A percentile compares a stretch with the other conserved stretches of the same genome.
Conservation (phyloP, 352 stramenopile species). For the Pythium diclinum region DNA sequence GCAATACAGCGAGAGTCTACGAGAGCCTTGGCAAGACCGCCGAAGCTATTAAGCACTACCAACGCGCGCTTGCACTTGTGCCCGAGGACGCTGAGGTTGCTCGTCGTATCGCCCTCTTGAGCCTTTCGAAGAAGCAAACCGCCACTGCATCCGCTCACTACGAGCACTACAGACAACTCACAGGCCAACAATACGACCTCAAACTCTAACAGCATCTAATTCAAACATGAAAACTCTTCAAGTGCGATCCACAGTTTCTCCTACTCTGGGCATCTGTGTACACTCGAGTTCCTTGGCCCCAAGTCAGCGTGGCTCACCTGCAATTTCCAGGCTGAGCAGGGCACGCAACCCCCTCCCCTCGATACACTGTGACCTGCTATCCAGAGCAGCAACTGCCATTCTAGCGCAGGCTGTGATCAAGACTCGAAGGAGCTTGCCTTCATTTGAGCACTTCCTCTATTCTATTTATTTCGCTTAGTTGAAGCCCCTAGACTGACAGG, state of each 20-base stretch:
- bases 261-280: not conserved
- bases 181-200: conserved; percentile 55
- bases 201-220: conserved; percentile 39
- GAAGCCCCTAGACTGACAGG: not conserved
- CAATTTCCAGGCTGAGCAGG: not conserved
- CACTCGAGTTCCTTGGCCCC: not conserved
- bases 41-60: conserved; percentile 48
- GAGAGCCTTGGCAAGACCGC: conserved; percentile 46
- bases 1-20: conserved; percentile 55
- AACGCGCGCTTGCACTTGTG: conserved; percentile 32
- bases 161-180: conserved; percentile 37
- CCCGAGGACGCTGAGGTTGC: conserved; percentile 41
- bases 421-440: not conserved
- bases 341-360: not conserved
- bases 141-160: conserved; percentile 40
- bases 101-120: conserved; percentile 44
- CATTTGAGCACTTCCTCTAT: not conserved
- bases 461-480: not conserved
- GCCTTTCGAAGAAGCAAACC: conserved; percentile 32
- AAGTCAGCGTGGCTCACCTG: not conserved
- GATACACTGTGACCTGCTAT: not conserved
- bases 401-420: not conserved
- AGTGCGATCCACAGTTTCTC: not conserved
- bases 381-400: not conserved
- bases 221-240: not conserved